Evolutionary conservation across 176 grass and related monocot species (phyloP).

Genomic region (Cenchrus americanus): DNA sequence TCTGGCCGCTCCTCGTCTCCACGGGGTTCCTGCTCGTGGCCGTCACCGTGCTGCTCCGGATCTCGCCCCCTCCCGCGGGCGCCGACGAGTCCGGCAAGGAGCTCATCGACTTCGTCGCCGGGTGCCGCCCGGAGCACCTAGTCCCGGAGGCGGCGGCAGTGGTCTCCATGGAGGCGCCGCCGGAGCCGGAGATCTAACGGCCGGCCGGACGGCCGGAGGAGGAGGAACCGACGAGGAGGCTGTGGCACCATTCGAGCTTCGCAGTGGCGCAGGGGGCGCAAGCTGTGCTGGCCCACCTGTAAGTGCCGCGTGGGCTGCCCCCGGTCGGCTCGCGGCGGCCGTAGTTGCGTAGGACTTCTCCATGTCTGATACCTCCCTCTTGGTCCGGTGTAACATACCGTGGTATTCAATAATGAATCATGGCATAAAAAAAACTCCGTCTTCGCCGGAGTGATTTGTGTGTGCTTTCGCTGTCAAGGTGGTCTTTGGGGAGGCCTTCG

Average conservation of each 20-base stretch:
- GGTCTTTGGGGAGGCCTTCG: not conserved
- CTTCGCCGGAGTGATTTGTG: conserved; percentile 14
- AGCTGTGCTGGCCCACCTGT: conserved; percentile 29
- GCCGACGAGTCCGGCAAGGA: conserved; percentile 63
- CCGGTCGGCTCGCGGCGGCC: conserved; percentile 26
- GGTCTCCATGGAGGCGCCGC: conserved; percentile 38
- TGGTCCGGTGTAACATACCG: conserved; percentile 44
- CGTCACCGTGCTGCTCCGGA: conserved; percentile 68
- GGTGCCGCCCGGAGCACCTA: conserved; percentile 45
- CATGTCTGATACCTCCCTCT: conserved; percentile 15
- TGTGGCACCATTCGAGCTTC: not conserved
- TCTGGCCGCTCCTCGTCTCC: conserved; percentile 80
- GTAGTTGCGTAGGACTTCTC: conserved; percentile 40
- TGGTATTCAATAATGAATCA: conserved; percentile 54
- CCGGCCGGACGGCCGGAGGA: not conserved
- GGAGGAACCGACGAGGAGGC: not conserved
- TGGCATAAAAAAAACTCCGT: not conserved
- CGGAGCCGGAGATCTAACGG: conserved; percentile 52
- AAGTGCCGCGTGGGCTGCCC: not conserved
- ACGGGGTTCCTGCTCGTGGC: conserved; percentile 68
- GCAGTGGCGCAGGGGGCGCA: conserved; percentile 8
- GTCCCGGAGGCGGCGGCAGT: not conserved
- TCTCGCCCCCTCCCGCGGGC: conserved; percentile 64
- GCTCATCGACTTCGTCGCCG: conserved; percentile 75
- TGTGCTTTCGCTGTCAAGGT: not conserved